Conservation (phyloP, 2,329 filamentous ascomycete species). For the Penicillium paneum region DNA sequence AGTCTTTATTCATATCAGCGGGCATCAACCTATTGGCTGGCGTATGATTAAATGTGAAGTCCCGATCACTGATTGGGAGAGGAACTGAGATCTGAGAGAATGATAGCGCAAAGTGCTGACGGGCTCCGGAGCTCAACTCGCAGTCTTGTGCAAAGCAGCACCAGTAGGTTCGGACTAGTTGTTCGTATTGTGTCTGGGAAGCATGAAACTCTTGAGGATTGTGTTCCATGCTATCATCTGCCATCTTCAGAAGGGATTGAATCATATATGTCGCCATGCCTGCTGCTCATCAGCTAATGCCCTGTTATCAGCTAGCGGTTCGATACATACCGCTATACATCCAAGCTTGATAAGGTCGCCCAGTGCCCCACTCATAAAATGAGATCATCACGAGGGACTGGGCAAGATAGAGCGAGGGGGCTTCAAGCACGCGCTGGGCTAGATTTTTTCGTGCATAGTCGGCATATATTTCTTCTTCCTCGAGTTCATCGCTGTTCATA, state of each 20-base stretch:
- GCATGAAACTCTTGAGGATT: conserved; percentile 34
- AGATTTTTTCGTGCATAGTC: conserved; percentile 33
- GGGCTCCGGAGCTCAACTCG: conserved; percentile 37
- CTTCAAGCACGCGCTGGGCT: conserved; percentile 32
- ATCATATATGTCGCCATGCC: conserved; percentile 42
- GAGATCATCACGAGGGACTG: conserved; percentile 38
- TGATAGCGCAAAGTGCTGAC: conserved; percentile 38
- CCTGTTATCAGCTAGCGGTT: too few relatives aligned
- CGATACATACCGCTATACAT: conserved; percentile 36
- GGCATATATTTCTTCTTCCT: conserved; percentile 31
- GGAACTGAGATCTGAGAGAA: conserved; percentile 39
- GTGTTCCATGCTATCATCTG: conserved; percentile 39
- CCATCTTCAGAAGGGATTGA: conserved; percentile 36
- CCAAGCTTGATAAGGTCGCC: conserved; percentile 38
- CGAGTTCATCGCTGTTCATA: conserved; percentile 25
- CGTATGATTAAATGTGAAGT: conserved; percentile 33
- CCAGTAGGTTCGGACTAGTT: conserved; percentile 40
- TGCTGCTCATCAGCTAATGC: conserved; percentile 12
- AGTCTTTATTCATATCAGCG: conserved; percentile 26
- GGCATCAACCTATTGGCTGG: conserved; percentile 29
- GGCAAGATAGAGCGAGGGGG: conserved; percentile 34
- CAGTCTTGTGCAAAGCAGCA: conserved; percentile 40
- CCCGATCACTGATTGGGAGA: conserved; percentile 35
- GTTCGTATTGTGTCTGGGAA: conserved; percentile 35
- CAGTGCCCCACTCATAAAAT: conserved; percentile 38